Percentiles rank a stretch among this genome's conserved stretches.
Evolutionary conservation across 805 yeast species (phyloP).

Genomic region (Ogataea angusta): DNA sequence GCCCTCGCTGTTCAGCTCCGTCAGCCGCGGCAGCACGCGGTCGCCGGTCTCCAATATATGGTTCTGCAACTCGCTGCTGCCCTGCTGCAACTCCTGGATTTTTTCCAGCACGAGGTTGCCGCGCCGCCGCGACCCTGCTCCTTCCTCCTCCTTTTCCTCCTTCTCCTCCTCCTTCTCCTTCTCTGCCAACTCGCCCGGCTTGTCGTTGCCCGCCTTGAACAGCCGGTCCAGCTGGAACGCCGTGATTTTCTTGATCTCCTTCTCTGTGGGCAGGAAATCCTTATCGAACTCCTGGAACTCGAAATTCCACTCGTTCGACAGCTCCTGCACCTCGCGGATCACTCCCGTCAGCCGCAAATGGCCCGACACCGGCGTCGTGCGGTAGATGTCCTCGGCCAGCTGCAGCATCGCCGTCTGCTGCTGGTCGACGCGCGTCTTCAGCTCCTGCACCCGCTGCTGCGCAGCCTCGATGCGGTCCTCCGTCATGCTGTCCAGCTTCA

Average conservation of each 20-base stretch:
- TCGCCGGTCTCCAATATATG: conserved; percentile 20
- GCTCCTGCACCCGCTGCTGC: conserved; percentile 49
- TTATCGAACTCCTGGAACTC: conserved; percentile 80
- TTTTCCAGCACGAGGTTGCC: conserved; percentile 25
- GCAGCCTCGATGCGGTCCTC: conserved; percentile 73
- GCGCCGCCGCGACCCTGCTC: conserved; percentile 9
- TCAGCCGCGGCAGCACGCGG: conserved; percentile 15
- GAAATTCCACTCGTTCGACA: conserved; percentile 82
- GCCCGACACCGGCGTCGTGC: conserved; percentile 55
- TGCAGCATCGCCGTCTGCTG: conserved; percentile 48
- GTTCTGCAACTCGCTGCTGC: conserved; percentile 20
- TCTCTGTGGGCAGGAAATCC: conserved; percentile 81
- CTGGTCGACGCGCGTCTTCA: conserved; percentile 48
- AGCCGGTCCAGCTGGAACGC: conserved; percentile 79
- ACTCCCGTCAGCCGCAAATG: conserved; percentile 69
- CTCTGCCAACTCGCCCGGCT: conserved; percentile 26
- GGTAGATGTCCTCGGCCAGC: conserved; percentile 51
- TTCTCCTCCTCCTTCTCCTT: conserved; percentile 13
- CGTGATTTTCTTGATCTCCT: conserved; percentile 86
- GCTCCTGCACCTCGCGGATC: conserved; percentile 68
- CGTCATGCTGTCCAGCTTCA: conserved; percentile 73
- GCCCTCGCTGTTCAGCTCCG: conserved; percentile 24
- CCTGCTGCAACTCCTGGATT: conserved; percentile 24
- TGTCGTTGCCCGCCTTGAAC: conserved; percentile 45
- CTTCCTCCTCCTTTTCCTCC: conserved; percentile 16